Conservation (phyloP, 441 rosid genomes). For the Gossypium davidsonii region DNA sequence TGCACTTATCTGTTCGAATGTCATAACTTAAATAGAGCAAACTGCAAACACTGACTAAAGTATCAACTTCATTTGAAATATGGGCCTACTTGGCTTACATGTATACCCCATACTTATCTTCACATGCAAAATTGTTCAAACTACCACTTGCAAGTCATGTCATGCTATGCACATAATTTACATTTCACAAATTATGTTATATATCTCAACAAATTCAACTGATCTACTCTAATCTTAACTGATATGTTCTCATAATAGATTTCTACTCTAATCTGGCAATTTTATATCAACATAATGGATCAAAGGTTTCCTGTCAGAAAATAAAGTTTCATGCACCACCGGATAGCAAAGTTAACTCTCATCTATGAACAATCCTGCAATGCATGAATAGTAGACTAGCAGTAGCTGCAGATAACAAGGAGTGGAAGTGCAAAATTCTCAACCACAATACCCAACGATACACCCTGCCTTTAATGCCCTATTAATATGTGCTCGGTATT, state of each 20-base stretch:
- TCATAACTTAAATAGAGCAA: not conserved
- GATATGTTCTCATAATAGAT: not conserved
- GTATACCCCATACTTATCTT: not conserved
- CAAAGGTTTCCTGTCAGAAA: not conserved
- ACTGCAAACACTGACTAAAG: not conserved
- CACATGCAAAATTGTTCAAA: not conserved
- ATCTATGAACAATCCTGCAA: not conserved
- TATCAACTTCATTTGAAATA: not conserved
- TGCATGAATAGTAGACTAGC: not conserved
- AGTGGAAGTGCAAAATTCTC: not conserved
- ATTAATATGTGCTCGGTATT: not conserved
- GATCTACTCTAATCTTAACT: not conserved
- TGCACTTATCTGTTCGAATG: constrained; percentile 7
- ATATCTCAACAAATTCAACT: not conserved
- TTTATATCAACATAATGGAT: not conserved
- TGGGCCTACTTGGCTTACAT: not conserved
- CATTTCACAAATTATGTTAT: not conserved
- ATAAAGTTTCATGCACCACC: not conserved
- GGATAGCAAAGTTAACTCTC: not conserved
- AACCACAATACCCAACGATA: too few species aligned
- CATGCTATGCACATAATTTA: constrained; percentile 6
- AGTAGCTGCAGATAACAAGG: not conserved
- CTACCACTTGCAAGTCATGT: not conserved
- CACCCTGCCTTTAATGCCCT: not conserved
- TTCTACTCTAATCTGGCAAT: not conserved